Evolutionary conservation across 148 eudicot species (phyloP), one percentile per base, ranked within the genome.

Genomic region (Rhododendron williamsianum): DNA sequence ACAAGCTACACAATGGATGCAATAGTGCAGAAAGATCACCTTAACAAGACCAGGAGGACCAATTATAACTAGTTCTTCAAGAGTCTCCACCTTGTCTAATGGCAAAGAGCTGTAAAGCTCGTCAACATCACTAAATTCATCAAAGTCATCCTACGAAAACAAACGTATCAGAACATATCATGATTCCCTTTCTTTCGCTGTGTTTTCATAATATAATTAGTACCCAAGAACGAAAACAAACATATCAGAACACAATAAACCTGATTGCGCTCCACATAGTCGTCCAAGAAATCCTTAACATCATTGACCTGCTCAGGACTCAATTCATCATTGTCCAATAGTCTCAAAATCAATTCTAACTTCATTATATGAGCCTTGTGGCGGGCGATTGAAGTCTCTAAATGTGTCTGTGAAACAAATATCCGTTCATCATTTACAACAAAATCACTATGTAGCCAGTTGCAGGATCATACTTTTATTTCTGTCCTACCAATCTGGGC

Each of bases 201-300:
- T 65, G 27, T 65, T n/a, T 0, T 65, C 71, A n/a, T 65, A n/a
- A 23, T 65, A 2, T 65, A 65, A 65, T 56, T 38, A 15, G 15
- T 43, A 43, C 63, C 11, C 36, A 21, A 76, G 21, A 83, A 43
- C 69, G 12, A 38, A 78, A 27, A 7, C 45, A 76, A 41, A 69
- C 35, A 82, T 54, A 46, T 63, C 30, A 76, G 33, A 46, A 77
- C 25, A 21, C 48, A 56, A 25, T 43, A 38, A 52, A 97, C 99
- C 98, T 97, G 99, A 94, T 97, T 97, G 38, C 99, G 97, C 85
- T 97, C 99, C 84, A 97, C 91, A 81, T 97, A 97, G 86, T 97
- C 99, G 58, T 97, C 99, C 89, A 97, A 88, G 88, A 95, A 97
- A 85, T 95, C 99, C 87, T 93, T 97, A 54, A 93, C 95, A 89